Evolutionary conservation across 2,329 filamentous ascomycete species (phyloP).

Genomic region (Colletotrichum phormii): DNA sequence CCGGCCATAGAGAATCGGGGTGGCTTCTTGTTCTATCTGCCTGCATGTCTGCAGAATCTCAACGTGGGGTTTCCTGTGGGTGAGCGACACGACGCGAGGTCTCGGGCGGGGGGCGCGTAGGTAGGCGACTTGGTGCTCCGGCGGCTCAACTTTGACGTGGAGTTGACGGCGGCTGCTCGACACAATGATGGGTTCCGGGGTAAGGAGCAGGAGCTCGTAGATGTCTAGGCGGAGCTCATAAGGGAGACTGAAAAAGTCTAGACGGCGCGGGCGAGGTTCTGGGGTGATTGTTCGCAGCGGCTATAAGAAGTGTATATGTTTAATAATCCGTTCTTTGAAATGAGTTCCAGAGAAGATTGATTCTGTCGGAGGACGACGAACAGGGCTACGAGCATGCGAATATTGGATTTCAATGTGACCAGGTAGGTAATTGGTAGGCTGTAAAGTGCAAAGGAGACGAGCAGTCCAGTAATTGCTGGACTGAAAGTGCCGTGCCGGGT

Average conservation of each 20-base stretch:
- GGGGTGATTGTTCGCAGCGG: neutral
- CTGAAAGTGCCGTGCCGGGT: slow-evolving; percentile 9
- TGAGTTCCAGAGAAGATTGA: neutral
- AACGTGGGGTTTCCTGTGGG: slow-evolving; percentile 38
- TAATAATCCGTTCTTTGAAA: neutral
- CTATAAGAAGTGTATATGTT: slow-evolving; percentile 10
- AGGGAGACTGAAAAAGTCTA: slow-evolving; percentile 42
- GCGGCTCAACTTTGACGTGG: slow-evolving; percentile 25
- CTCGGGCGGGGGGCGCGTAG: slow-evolving; percentile 23
- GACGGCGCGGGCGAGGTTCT: neutral
- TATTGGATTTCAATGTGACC: neutral
- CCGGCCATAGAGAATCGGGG: slow-evolving; percentile 43
- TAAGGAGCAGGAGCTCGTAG: slow-evolving; percentile 41
- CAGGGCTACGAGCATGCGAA: neutral
- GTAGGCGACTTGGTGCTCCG: slow-evolving; percentile 25
- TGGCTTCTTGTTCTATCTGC: slow-evolving; percentile 45
- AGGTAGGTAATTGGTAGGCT: neutral
- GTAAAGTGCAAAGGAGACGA: slow-evolving; percentile 1
- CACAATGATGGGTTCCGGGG: slow-evolving; percentile 31
- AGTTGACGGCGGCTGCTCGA: slow-evolving; percentile 31
- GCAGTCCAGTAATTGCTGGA: neutral
- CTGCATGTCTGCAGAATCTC: slow-evolving; percentile 45
- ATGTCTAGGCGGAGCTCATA: slow-evolving; percentile 45
- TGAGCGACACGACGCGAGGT: slow-evolving; percentile 20
- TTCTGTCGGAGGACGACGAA: neutral